Evolutionary conservation across 139 green algal species (phyloP), one percentile per base, ranked within the genome.

Genomic region (Spirogloea muscicola): DNA sequence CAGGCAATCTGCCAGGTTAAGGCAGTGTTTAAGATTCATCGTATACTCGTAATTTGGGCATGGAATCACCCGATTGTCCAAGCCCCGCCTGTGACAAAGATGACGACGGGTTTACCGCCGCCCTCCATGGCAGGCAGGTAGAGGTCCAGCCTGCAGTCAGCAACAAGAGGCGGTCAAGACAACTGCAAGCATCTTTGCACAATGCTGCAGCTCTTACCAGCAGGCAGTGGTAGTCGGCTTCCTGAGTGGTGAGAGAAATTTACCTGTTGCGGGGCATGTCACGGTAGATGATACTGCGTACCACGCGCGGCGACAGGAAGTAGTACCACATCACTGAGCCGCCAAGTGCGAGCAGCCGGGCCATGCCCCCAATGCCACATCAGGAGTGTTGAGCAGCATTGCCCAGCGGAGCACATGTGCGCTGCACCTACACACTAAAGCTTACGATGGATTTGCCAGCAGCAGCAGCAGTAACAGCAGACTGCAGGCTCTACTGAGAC

Each of bases 21-120:
- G 13, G 10, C 43, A 51, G 10, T 13, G 13, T 51, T 10, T 13
- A 51, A 25, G 10, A 51, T 51, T 10, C 43, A 51, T 25, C 10
- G 43, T 25, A 51, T 10, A 13, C 13, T 25, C 13, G 43, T 13
- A 13, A 51, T 51, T 10, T 51, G 43, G 43, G 43, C 13, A 13
- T 51, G 10, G 13, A 13, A 51, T 51, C 27, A 68, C 31, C 73
- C 73, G 31, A 81, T 81, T 16, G 79, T 80, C 73, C 73, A 81
- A 29, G 73, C 73, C 25, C 73, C 73, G 4, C 73, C 73, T 5
- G 73, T 81, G 25, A 81, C 49, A 36, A 81, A 81, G 3, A 81
- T 44, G 13, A 79, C 66, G 25, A 81, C 73, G 44, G 63, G 63
- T 33, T 40, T 37, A 31, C 43, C 33, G 5, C 27, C 5, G 59